phyloP scores from a whole-genome alignment of 805 yeast species.

The Nakazawaea populi region DNA sequence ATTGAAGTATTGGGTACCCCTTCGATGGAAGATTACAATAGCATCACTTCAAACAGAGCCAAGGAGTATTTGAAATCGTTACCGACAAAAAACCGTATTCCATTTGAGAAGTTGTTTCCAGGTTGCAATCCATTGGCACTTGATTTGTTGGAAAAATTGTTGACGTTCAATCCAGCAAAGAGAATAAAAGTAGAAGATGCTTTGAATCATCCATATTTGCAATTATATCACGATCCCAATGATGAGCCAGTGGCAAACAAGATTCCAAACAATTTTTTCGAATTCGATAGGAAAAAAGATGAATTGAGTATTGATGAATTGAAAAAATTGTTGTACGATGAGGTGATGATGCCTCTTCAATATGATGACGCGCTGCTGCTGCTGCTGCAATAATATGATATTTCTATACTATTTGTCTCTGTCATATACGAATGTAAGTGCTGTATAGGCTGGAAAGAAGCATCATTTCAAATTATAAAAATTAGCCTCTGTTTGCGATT shows the following conservation, averaged over 20 bases:
- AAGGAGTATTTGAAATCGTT: slow-evolving; percentile 80
- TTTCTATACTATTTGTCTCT: too few relatives aligned
- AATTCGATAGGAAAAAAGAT: slow-evolving; percentile 81
- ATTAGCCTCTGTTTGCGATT: too few relatives aligned
- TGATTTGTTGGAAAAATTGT: slow-evolving; percentile 62
- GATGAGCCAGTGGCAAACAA: slow-evolving; percentile 88
- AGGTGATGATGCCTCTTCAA: slow-evolving; percentile 55
- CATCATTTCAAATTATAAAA: too few relatives aligned
- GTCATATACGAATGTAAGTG: too few relatives aligned
- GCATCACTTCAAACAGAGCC: slow-evolving; percentile 76
- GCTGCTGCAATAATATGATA: too few relatives aligned
- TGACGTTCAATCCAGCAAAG: slow-evolving; percentile 77
- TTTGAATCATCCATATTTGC: slow-evolving; percentile 76
- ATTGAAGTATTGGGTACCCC: slow-evolving; percentile 89
- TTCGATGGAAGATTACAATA: slow-evolving; percentile 64
- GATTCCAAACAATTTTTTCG: slow-evolving; percentile 82
- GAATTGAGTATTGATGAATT: slow-evolving; percentile 71
- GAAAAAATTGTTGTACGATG: slow-evolving; percentile 72
- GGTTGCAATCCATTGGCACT: slow-evolving; percentile 58
- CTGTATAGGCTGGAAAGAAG: too few relatives aligned
- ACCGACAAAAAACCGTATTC: slow-evolving; percentile 62
- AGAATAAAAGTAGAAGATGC: slow-evolving; percentile 85
- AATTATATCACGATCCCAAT: slow-evolving; percentile 87
- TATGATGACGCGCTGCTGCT: slow-evolving; percentile 1
- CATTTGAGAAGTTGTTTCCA: slow-evolving; percentile 46